Base-by-base conservation (phyloP, 108 stramenopile genomes). In the Skeletonema costatum region DNA sequence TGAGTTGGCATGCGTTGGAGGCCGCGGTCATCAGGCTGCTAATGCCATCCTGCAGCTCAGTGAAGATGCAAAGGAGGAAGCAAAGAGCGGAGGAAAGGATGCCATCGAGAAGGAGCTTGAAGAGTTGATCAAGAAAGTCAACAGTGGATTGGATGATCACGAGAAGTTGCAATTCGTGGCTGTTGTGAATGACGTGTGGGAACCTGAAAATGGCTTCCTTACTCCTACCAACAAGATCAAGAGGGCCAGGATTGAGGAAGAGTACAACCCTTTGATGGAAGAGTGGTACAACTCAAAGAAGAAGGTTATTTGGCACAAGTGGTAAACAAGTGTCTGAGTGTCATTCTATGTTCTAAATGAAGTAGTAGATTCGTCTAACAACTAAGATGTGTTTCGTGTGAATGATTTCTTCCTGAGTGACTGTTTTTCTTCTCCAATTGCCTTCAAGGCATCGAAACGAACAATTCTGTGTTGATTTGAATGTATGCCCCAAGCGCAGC, bases 221-320 rank as follows among this genome's bases (percentile, higher is more conserved):
- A 92, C 92, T 44, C 92, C 92, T 17, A 92, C 92, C 30, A 89
- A 92, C 78, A 90, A 92, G 71, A 92, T 92, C 80, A 90, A 90
- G 73, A 84, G 92, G 31, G 62, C 66, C 60, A 76, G 78, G 64
- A 92, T 92, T 69, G 92, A 92, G 71, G 92, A 92, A 32, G 73
- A 72, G 51, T 88, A 92, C 64, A 74, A 25, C 30, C 48, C 71
- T 13, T 86, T 75, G 39, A 77, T 88, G 60, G 92, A 92, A 11
- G 89, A 78, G 36, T 92, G 92, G 92, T 88, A 90, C 68, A 76
- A 32, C 14, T 77, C 69, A 19, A 87, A 90, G 82, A 88, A 83
- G 76, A 89, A 87, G 75, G 87, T 92, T 36, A 84, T 92, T 61
- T 92, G 89, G 89, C 63, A 89, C 63, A 87, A 86, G 39, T 86